Percentiles rank a stretch among this genome's conserved stretches.
phyloP scores from a whole-genome alignment of 2,329 filamentous ascomycete species.

The Drechmeria coniospora region DNA sequence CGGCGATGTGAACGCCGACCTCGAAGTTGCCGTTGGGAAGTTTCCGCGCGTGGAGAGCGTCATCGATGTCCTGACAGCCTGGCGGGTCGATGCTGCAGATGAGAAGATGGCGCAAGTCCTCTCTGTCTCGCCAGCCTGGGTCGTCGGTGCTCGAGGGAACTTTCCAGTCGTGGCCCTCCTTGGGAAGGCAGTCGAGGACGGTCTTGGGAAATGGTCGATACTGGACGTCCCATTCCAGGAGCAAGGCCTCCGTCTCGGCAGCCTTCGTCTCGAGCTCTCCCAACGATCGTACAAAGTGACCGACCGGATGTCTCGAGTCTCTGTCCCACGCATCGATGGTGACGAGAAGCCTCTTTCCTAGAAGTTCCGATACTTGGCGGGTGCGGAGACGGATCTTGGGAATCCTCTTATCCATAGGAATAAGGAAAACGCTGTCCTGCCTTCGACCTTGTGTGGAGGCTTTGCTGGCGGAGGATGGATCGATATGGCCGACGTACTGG shows the following conservation, averaged over 20 bases:
- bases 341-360: constrained; percentile 83
- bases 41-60: constrained; percentile 75
- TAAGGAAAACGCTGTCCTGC: constrained; percentile 84
- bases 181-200: constrained; percentile 81
- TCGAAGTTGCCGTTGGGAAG: constrained; percentile 89
- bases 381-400: constrained; percentile 92
- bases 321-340: constrained; percentile 93
- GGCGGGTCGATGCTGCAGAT: constrained; percentile 97
- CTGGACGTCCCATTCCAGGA: constrained; percentile 93
- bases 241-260: constrained; percentile 88
- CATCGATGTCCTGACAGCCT: constrained; percentile 95
- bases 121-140: constrained; percentile 71
- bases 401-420: constrained; percentile 96
- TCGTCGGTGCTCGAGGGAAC: constrained; percentile 69
- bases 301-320: constrained; percentile 80
- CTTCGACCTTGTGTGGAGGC: constrained; percentile 61
- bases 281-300: constrained; percentile 84
- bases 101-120: constrained; percentile 69
- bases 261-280: constrained; percentile 92
- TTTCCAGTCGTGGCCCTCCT: constrained; percentile 85
- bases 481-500: constrained; percentile 92
- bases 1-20: constrained; percentile 94
- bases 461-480: constrained; percentile 66
- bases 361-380: constrained; percentile 70
- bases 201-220: constrained; percentile 95